Evolutionary conservation across 805 yeast genomes (phyloP), one percentile per base, ranked within the genome.

Genomic region (Kurtzmaniella cleridarum): DNA sequence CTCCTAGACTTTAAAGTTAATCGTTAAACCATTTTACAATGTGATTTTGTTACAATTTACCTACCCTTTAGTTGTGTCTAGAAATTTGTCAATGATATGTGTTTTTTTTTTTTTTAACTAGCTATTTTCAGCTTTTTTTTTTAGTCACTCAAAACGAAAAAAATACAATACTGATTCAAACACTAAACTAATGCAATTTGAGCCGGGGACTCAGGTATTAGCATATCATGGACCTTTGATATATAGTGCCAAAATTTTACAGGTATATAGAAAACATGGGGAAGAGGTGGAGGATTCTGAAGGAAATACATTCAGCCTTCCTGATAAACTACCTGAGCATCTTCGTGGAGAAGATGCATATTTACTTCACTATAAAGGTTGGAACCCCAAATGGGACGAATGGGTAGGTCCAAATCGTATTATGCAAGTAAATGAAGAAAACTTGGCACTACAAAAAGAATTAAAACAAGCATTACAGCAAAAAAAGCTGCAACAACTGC

Each of bases 321-420:
- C 39, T 10, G 39, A 29, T 35, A 51, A 53, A 13, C 43, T 57
- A 30, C 64, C 62, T 11, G 55, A 48, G 12, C 50, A 52, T n/a
- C 44, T 59, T 27, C 41, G 48, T 5, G 59, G 53, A 3, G 41
- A 45, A n/a, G 48, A 57, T 34, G 54, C 79, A 24, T 90, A 79
- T 60, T 80, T 69, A 48, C 77, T 91, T 13, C 98, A 93, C 55
- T 91, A 91, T 60, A 84, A 82, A 49, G 98, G 98, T 2, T 91
- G 98, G 98, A 91, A 90, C 53, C 62, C 81, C 13, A 80, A 89
- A 42, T 91, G 96, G 96, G 98, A 91, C 56, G 98, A 91, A 59
- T 91, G 98, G 98, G 91, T 91, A 1, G 73, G 76, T 1, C 59
- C 62, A 6, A 80, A 77, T 30, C 64, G 98, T 27, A 73, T 91